Conservation (phyloP, 2,329 filamentous ascomycete genomes). For the Rhexocercosporidium sp. region DNA sequence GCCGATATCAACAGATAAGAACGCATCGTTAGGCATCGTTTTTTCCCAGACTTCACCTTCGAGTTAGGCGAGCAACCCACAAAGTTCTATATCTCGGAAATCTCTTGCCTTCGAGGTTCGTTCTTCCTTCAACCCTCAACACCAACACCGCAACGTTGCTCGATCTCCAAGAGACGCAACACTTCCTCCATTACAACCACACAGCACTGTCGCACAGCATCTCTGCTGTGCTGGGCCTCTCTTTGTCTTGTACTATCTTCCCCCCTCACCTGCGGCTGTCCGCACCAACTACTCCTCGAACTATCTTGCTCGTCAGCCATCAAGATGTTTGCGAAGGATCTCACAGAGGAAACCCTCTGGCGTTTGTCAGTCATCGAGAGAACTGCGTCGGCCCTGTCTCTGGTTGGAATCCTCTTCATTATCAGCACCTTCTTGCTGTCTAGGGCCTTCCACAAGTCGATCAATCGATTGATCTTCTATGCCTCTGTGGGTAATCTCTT, state of each 20-base stretch:
- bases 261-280: not conserved
- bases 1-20: not conserved
- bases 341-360: slow-evolving; percentile 14
- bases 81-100: not conserved
- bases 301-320: not conserved
- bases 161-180: not conserved
- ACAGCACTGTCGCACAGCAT: not conserved
- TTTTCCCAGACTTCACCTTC: not conserved
- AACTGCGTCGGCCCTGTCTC: slow-evolving; percentile 70
- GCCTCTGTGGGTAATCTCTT: slow-evolving; percentile 83
- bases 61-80: not conserved
- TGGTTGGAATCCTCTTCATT: slow-evolving; percentile 74
- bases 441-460: slow-evolving; percentile 78
- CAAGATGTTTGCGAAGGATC: slow-evolving; percentile 23
- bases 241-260: not conserved
- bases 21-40: not conserved
- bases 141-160: not conserved
- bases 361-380: slow-evolving; percentile 67
- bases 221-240: not conserved
- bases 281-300: not conserved
- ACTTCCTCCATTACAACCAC: not conserved
- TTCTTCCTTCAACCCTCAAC: slow-evolving; percentile 2
- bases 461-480: slow-evolving; percentile 84
- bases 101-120: not conserved
- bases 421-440: slow-evolving; percentile 65